Base-by-base conservation (phyloP, 768 basidiomycete species). In the Cystofilobasidium ferigula region DNA sequence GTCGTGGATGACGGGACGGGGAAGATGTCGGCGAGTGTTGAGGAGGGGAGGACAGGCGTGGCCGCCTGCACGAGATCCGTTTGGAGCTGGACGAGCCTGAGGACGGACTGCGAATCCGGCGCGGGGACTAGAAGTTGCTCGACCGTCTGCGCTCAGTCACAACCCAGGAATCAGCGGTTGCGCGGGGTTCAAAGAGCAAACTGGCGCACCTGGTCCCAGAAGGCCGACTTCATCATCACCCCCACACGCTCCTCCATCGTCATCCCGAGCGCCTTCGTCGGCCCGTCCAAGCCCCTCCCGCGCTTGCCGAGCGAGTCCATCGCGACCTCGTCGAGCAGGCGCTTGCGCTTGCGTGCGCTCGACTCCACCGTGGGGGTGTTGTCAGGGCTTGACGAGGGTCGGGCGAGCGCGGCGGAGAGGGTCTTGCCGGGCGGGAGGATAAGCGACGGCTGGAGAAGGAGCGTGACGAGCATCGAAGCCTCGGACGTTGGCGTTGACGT, bases 391-490 rank as follows among this genome's bases (percentile, higher is more conserved):
- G 42, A 8, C 7, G 56, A 57, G 10, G 47, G 45, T 7, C 38
- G 58, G 28, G 59, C 32, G 22, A 67, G 30, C 13, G 62, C 26
- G 24, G 60, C 57, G 14, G 32, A 32, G 28, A 67, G 60, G 1
- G 58, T 61, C 58, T 67, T 67, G 10, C 65, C 65, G 0, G 65
- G 65, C 2, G 60, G 65, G 16, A 67, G 65, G 56, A 67, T 35
- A 13, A 61, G 38, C 16, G 40, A 36, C 20, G 65, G 65, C 24
- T 40, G n/a, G n/a, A 67, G 51, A 10, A 42, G 36, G 16, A 67
- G 60, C 4, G 65, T 67, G 9, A 51, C 43, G 20, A 67, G 54
- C 14, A 67, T 60, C 10, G 65, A 42, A 9, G 43, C 28, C 18
- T 47, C 35, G 18, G 38, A 43, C 14, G 62, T 34, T n/a, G 45